A percentile compares a stretch with the other conserved stretches of the same genome.
These are phyloP conservation scores for Schizopora paradoxa DNA, from an alignment of 1,284 basidiomycete genomes.

Conservation along the genomic window DNA sequence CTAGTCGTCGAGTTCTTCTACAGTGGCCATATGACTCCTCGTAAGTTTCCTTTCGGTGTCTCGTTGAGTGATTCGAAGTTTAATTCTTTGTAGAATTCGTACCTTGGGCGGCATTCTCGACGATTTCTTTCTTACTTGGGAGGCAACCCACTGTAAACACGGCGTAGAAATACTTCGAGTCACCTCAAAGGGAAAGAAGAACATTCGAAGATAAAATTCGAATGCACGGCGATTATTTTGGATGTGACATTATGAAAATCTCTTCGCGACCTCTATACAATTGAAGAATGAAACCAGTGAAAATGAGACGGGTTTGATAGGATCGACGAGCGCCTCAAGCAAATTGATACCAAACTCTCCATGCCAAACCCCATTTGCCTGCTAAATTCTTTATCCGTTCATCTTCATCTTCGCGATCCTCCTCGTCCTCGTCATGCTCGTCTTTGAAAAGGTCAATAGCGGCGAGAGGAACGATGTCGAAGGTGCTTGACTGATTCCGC, in stretches of 20 bases:
- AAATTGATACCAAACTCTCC: conserved; percentile 18
- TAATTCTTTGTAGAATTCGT: conserved; percentile 42
- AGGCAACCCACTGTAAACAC: conserved; percentile 42
- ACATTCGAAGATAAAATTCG: too few species aligned
- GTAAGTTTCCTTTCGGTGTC: conserved; percentile 28
- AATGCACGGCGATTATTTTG: too few species aligned
- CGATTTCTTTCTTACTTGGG: conserved; percentile 46
- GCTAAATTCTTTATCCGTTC: conserved; percentile 8
- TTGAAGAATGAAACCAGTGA: too few species aligned
- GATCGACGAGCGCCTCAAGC: too few species aligned
- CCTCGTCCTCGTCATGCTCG: conserved; percentile 16
- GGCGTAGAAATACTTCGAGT: too few species aligned
- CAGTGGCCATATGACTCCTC: conserved; percentile 57
- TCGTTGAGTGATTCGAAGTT: background rate
- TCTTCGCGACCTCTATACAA: too few species aligned
- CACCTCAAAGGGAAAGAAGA: too few species aligned
- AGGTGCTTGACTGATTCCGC: background rate
- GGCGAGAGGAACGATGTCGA: conserved; percentile 9
- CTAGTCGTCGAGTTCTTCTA: conserved; percentile 50
- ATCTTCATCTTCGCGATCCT: conserved; percentile 16
- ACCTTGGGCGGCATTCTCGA: conserved; percentile 50
- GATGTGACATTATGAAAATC: too few species aligned
- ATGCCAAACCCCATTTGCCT: conserved; percentile 14
- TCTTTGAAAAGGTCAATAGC: conserved; percentile 18
- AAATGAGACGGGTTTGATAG: too few species aligned